A percentile compares a stretch with the other conserved stretches of the same genome.
phyloP scores from a whole-genome alignment of 768 basidiomycete genomes.

The Scleroderma citrinum region DNA sequence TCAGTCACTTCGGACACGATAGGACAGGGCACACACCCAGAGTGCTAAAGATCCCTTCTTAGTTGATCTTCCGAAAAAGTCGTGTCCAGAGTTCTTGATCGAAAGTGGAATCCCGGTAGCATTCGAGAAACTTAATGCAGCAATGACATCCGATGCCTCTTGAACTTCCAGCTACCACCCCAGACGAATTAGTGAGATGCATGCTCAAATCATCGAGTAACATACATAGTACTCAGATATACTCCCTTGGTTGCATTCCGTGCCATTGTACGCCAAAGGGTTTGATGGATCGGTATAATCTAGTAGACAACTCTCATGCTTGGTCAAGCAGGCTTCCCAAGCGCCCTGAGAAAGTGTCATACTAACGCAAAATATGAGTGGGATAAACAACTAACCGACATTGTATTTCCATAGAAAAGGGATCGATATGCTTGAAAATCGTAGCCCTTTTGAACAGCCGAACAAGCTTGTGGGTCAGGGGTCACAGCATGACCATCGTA shows the following conservation, averaged over 20 bases:
- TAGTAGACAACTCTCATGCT: conserved; percentile 41
- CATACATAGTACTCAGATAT: conserved; percentile 36
- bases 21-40: conserved; percentile 15
- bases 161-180: conserved; percentile 37
- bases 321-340: conserved; percentile 52
- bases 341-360: conserved; percentile 27
- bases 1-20: not conserved
- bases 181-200: not conserved
- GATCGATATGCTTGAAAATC: conserved; percentile 19
- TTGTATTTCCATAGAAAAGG: conserved; percentile 16
- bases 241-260: conserved; percentile 33
- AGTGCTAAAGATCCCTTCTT: conserved; percentile 18
- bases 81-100: conserved; percentile 46
- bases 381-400: not conserved
- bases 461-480: conserved; percentile 19
- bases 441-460: conserved; percentile 24
- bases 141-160: conserved; percentile 33
- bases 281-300: conserved; percentile 33
- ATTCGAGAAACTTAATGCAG: conserved; percentile 41
- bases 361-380: not conserved
- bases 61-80: conserved; percentile 25
- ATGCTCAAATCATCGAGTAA: not conserved
- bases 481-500: conserved; percentile 16
- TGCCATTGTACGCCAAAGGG: conserved; percentile 22
- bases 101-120: conserved; percentile 35